Percentiles rank a stretch among this genome's conserved stretches.
These are phyloP conservation scores for Austroboletus novae-zelandiae DNA, from an alignment of 1,284 basidiomycete species.

Conservation along the genomic window DNA sequence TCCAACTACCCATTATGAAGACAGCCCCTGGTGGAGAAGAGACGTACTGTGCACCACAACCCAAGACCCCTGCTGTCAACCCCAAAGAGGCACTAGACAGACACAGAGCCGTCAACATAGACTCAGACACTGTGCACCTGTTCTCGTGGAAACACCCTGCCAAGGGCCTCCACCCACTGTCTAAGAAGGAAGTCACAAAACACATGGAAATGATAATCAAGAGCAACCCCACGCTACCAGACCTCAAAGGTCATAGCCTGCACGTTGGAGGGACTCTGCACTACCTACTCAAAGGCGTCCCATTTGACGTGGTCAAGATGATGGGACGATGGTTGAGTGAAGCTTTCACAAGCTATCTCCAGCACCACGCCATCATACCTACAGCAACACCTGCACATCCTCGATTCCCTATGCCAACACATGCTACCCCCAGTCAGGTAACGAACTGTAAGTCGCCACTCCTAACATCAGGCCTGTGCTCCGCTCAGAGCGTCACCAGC, in stretches of 20 bases:
- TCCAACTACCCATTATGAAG: background rate
- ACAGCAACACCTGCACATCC: too few species aligned
- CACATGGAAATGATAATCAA: background rate
- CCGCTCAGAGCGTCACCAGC: too few species aligned
- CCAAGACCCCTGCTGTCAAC: background rate
- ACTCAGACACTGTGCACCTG: background rate
- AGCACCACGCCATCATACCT: background rate
- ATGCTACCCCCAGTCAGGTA: too few species aligned
- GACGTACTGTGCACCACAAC: background rate
- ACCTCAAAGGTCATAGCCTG: constrained; percentile 10
- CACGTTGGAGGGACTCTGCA: constrained; percentile 1
- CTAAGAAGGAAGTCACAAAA: background rate
- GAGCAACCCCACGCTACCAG: background rate
- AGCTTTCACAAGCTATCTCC: background rate
- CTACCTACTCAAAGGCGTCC: constrained; percentile 5
- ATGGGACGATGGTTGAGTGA: background rate
- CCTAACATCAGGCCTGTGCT: too few species aligned
- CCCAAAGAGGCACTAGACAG: background rate
- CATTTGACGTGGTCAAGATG: background rate
- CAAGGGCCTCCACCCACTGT: background rate
- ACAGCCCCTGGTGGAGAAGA: background rate
- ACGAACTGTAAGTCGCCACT: too few species aligned
- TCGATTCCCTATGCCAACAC: too few species aligned
- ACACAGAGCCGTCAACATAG: background rate
- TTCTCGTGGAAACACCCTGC: background rate